Evolutionary conservation across 176 grass and related monocot species (phyloP).

Genomic region (Leersia perrieri): DNA sequence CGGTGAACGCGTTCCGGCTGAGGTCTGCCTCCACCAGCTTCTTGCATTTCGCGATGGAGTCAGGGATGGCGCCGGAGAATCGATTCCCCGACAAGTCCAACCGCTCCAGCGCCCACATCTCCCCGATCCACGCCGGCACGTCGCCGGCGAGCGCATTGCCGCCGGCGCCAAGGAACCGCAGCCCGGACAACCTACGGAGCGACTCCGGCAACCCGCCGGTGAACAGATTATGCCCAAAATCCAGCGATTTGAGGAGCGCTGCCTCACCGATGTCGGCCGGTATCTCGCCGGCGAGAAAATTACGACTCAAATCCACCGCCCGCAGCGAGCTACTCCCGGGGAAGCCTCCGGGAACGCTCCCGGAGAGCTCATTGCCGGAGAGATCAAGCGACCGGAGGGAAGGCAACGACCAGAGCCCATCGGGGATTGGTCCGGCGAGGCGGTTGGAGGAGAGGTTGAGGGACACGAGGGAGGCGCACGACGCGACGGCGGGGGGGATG

Average conservation of each 20-base stretch:
- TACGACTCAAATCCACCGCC: slow-evolving; percentile 55
- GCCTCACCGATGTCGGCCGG: slow-evolving; percentile 70
- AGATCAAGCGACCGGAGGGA: slow-evolving; percentile 79
- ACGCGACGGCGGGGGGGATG: slow-evolving; percentile 49
- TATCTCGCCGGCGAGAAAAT: slow-evolving; percentile 70
- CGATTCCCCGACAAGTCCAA: slow-evolving; percentile 74
- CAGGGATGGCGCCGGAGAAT: slow-evolving; percentile 66
- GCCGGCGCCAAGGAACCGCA: slow-evolving; percentile 50
- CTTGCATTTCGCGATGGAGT: slow-evolving; percentile 56
- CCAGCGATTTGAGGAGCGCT: slow-evolving; percentile 59
- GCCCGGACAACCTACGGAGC: slow-evolving; percentile 50
- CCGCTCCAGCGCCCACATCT: slow-evolving; percentile 65
- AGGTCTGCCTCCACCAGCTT: slow-evolving; percentile 62
- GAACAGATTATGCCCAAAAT: slow-evolving; percentile 74
- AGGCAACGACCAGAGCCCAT: slow-evolving; percentile 66
- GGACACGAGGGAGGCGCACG: slow-evolving; percentile 61
- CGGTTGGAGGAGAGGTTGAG: slow-evolving; percentile 87
- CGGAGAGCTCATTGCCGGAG: slow-evolving; percentile 66
- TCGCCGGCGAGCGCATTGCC: slow-evolving; percentile 66
- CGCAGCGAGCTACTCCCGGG: slow-evolving; percentile 49
- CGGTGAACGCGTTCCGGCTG: slow-evolving; percentile 69
- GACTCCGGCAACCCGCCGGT: slow-evolving; percentile 60
- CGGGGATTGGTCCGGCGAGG: slow-evolving; percentile 57
- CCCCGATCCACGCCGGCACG: slow-evolving; percentile 78
- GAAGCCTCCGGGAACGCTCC: slow-evolving; percentile 56